Base-by-base conservation (phyloP, 2,329 filamentous ascomycete genomes). In the Pyrenochaeta sp. region DNA sequence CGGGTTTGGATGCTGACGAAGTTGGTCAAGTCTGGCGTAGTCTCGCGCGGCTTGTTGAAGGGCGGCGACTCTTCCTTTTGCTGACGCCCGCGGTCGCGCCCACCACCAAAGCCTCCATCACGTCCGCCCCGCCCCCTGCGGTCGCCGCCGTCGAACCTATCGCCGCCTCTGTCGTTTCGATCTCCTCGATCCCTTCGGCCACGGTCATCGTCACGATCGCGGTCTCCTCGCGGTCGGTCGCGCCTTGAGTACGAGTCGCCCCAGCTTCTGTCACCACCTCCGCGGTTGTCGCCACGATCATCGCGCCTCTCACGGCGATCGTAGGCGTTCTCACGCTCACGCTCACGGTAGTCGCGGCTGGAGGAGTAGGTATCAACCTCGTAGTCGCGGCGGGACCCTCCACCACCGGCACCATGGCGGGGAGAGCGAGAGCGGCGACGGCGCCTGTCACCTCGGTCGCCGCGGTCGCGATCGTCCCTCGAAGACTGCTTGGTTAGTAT, bases 291-390 rank as follows among this genome's bases (percentile, higher is more conserved):
- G 48, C 62, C 67, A 10, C 88, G 86, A 56, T 87, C 83, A 37
- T 79, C 77, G 60, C 76, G 71, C 58, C 75, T 68, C 51, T 87
- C 82, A 62, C 90, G 86, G 62, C 90, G 86, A 34, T 88, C 87
- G 76, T 97, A 97, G 74, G 93, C 87, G 69, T 97, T 94, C 79
- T 98, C 94, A 61, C 94, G 91, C 81, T 98, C 94, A 62, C 94
- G 86, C 76, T 96, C 94, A 75, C 94, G 88, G 78, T 97, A 96
- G 81, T 90, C 93, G 68, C 94, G 90, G 79, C 93, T 97, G 5
- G 91, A 93, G 22, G 93, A 96, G 80, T 98, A 98, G 55, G 91
- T 89, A 79, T 97, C 93, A 77, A 88, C 85, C 68, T 91, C 90
- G 54, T 86, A 87, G 50, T 95, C 90, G 67, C 89, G 83, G 56